Evolutionary conservation across 108 stramenopile genomes (phyloP), one percentile per base, ranked within the genome.

Genomic region (Pseudonitzschia multistriata): DNA sequence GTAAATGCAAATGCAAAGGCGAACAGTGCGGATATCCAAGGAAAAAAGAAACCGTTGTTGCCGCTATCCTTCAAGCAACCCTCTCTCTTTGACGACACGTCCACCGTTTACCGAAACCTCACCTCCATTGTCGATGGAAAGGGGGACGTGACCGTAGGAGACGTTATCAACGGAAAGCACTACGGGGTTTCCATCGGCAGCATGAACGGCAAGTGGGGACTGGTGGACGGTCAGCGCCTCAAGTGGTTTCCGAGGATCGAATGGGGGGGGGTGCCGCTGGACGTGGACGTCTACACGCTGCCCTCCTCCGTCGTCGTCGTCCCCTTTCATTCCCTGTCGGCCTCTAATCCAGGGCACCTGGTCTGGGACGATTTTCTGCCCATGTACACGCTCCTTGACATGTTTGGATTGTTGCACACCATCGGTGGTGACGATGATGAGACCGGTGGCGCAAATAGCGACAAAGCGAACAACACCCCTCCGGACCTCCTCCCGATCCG

Each of bases 281-380:
- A 19, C 8, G 24, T 19, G 2, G 62, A 67, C 2, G 66, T 78
- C 37, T 79, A 81, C 57, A 57, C 68, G 6, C 60, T 82, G 13
- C 81, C 81, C 0, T 22, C 69, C 39, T 45, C 78, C 40, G 66
- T 78, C 0, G 71, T 83, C 15, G 48, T 82, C 69, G 66, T 85
- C 19, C 84, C 84, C 37, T 84, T 83, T 79, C 87, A 88, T 62
- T 80, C 79, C 39, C 62, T 88, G 55, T 79, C 83, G 0, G 82
- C 78, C 0, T 78, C 68, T 22, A 88, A 84, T 71, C 73, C 75
- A 11, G 83, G 83, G 31, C 83, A 84, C 69, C 61, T 81, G 57
- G 74, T 87, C 4, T 87, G 82, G 80, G 67, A 67, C 50, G 52
- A 54, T 36, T 72, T 71, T 30, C 62, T 72, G 34, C 71, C 77